Conservation (phyloP, 192 early-diverging fungal species). For the Rhizoclosmatium sp. region DNA sequence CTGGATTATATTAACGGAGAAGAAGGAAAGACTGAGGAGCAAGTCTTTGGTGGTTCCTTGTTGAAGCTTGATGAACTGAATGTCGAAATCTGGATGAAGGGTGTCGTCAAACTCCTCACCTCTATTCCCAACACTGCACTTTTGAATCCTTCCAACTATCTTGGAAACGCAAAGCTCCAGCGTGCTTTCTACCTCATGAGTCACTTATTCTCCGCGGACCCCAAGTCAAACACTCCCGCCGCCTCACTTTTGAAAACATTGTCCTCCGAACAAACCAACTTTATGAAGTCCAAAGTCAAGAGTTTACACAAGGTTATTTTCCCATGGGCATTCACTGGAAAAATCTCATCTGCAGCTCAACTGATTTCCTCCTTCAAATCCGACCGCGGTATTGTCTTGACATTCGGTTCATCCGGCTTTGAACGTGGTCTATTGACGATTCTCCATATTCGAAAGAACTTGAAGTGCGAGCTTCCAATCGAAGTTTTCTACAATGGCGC, state of each 20-base stretch:
- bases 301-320: not conserved
- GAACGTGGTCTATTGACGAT: not conserved
- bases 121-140: not conserved
- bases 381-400: constrained; percentile 3
- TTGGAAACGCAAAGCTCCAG: not conserved
- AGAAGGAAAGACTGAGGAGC: not conserved
- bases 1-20: not conserved
- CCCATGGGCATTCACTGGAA: constrained; percentile 4
- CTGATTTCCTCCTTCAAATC: not conserved
- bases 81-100: not conserved
- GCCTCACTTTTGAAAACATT: not conserved
- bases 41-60: not conserved
- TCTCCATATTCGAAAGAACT: not conserved
- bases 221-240: not conserved
- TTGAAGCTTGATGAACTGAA: not conserved
- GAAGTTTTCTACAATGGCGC: constrained; percentile 12
- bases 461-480: constrained; percentile 4
- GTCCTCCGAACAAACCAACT: not conserved
- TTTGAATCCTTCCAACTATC: not conserved
- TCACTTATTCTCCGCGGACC: not conserved
- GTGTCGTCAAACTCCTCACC: not conserved
- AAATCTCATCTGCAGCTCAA: not conserved
- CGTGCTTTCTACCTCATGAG: not conserved
- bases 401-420: not conserved
- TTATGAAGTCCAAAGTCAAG: not conserved